Base-by-base conservation (phyloP, 345 rosid species). In the Citrus trifoliata region DNA sequence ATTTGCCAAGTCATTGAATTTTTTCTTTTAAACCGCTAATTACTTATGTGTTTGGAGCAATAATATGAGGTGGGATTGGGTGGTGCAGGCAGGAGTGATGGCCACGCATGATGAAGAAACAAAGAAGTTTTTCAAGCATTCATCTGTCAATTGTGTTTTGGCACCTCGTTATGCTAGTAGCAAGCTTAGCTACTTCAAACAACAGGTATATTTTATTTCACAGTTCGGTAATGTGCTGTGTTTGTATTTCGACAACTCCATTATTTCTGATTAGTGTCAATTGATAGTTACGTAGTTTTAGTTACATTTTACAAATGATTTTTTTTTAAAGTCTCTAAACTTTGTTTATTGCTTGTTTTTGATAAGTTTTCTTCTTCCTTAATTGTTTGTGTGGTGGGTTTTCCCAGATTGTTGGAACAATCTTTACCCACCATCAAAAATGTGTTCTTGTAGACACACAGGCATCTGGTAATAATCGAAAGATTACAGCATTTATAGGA, bases 341-440 rank as follows among this genome's bases (percentile, higher is more conserved):
- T 25, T 75, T 74, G 58, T 77, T 73, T 51, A 14, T 16, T 59
- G 64, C 62, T 24, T 65, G 10, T 60, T 66, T 79, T 58, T 33
- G 6, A 55, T 46, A 12, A 40, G 18, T 60, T 55, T 24, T 28
- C 21, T 13, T 30, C 8, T 38, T 69, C 59, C 32, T 35, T 61
- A 73, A 46, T 69, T 83, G 80, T 53, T 82, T 71, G 6, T 76
- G 37, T 79, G 81, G 33, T 76, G 74, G 2, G 65, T 70, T 71
- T 79, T 58, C 24, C 9, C 89, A 95, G 99, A 86, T 93, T 86
- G 97, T 93, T 78, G 99, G 98, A 62, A 87, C 90, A 14, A 87
- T 94, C 83, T 95, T 95, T 80, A 93, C 98, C 4, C 98, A 95
- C 86, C 98, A 95, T 86, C 99, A 95, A 40, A 95, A 95, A 82